Conservation (phyloP, 1,284 basidiomycete species). For the Marasmius fiardii region DNA sequence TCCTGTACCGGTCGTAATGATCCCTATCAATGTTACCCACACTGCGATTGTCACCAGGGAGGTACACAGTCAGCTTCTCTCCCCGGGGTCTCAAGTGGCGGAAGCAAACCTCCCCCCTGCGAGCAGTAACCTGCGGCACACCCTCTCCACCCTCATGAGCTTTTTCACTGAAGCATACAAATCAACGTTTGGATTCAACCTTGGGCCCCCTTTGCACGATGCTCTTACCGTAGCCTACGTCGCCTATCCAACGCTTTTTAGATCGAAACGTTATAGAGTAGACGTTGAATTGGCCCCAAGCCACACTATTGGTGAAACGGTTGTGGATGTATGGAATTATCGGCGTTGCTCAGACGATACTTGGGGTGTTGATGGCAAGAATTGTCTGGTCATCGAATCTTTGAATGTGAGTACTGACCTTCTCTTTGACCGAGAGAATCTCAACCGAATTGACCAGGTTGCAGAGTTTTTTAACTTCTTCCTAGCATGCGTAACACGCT, state of each 20-base stretch:
- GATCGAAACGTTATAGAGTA: constrained; percentile 58
- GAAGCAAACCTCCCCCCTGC: constrained; percentile 34
- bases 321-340: constrained; percentile 73
- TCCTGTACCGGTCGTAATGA: constrained; percentile 58
- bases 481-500: constrained; percentile 53
- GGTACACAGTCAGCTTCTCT: constrained; percentile 51
- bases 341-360: constrained; percentile 44
- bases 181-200: constrained; percentile 66
- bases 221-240: constrained; percentile 76
- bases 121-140: constrained; percentile 60
- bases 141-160: constrained; percentile 66
- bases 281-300: constrained; percentile 70
- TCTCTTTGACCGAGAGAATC: neutral
- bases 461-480: constrained; percentile 63
- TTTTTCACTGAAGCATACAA: constrained; percentile 72
- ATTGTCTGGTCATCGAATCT: constrained; percentile 65
- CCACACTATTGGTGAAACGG: constrained; percentile 69
- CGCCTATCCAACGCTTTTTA: constrained; percentile 61
- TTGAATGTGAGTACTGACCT: constrained; percentile 53
- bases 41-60: constrained; percentile 65
- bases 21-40: constrained; percentile 84
- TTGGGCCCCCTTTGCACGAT: constrained; percentile 83
- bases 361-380: constrained; percentile 69
- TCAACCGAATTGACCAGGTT: constrained; percentile 37
- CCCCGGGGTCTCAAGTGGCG: constrained; percentile 22